Evolutionary conservation across 768 basidiomycete genomes (phyloP), one percentile per base, ranked within the genome.

Genomic region (Mycena galopus): DNA sequence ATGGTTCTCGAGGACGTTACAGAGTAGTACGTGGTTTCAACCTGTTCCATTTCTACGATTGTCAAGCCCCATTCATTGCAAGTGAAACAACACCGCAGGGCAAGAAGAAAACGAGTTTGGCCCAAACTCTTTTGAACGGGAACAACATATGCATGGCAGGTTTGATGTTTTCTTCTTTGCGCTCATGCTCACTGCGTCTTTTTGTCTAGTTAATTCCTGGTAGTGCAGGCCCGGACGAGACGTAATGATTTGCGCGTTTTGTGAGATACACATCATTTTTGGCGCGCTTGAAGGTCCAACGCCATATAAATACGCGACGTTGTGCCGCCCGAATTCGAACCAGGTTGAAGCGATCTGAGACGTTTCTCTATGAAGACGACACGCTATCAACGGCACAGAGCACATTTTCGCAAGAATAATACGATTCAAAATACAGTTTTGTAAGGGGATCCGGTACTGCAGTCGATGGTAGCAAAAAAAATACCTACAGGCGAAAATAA

Each of bases 1-100:
- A 95, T 97, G 93, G 96, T 97, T 8, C 83, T 99, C 64, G 96
- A 99, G 79, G 96, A 99, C 76, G 97, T 99, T 10, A 97, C 91
- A 8, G 97, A 99, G 85, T 98, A 93, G 97, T 98, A 71, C 74
- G 95, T 86, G 65, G 17, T 64, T 50, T 47, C 57, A 23, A 19
- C 19, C 62, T 23, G 42, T 17, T 42, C 50, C 35, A 39, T 50
- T 30, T 51, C 35, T 64, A 53, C 14, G 19, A 53, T 60, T 14
- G 30, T 33, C n/a, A 29, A 53, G 30, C 37, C 47, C n/a, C 7
- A 21, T 19, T 44, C 17, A 23, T n/a, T 69, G 17, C 51, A 21
- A 99, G 97, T 80, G 96, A 98, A 83, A 91, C 83, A 16, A 97
- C 95, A n/a, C 86, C 94, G 1, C 86, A 95, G 80, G 94, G 93